Evolutionary conservation across 768 basidiomycete species (phyloP).

Genomic region (Xanthoconium stramineum): DNA sequence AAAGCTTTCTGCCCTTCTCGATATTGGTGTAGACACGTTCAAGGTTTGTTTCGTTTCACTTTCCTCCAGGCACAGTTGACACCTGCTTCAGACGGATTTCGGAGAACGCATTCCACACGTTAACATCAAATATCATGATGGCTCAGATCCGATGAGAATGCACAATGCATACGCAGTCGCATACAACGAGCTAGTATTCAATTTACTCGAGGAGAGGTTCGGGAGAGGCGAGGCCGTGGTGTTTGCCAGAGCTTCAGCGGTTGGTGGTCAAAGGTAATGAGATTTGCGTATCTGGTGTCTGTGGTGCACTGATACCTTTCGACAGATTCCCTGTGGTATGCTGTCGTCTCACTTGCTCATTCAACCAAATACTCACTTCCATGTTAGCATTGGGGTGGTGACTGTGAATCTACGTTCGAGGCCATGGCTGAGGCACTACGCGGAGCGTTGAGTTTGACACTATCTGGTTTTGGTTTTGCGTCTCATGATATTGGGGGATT

Average conservation of each 20-base stretch:
- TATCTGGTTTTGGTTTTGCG: constrained; percentile 69
- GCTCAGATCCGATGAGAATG: constrained; percentile 63
- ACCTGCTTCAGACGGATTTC: constrained; percentile 58
- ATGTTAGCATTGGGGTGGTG: constrained; percentile 66
- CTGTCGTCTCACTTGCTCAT: neutral
- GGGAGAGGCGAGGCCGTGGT: constrained; percentile 66
- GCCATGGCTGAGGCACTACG: constrained; percentile 76
- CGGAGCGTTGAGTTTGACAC: constrained; percentile 60
- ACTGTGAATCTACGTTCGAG: constrained; percentile 74
- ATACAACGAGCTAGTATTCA: constrained; percentile 72
- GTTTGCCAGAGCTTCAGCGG: constrained; percentile 66
- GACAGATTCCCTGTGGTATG: constrained; percentile 18
- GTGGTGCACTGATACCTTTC: neutral
- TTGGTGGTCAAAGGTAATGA: constrained; percentile 61
- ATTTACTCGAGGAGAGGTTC: constrained; percentile 51
- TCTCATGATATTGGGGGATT: constrained; percentile 80
- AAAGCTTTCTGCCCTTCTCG: constrained; percentile 42
- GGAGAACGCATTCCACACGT: constrained; percentile 74
- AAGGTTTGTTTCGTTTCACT: constrained; percentile 38
- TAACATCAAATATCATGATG: constrained; percentile 59
- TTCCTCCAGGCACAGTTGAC: neutral
- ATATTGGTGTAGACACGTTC: constrained; percentile 46
- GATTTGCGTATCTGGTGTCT: neutral
- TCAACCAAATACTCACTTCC: constrained; percentile 10
- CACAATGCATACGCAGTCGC: constrained; percentile 70